phyloP scores from a whole-genome alignment of 2,329 filamentous ascomycete species.

The Colletotrichum tabaci region DNA sequence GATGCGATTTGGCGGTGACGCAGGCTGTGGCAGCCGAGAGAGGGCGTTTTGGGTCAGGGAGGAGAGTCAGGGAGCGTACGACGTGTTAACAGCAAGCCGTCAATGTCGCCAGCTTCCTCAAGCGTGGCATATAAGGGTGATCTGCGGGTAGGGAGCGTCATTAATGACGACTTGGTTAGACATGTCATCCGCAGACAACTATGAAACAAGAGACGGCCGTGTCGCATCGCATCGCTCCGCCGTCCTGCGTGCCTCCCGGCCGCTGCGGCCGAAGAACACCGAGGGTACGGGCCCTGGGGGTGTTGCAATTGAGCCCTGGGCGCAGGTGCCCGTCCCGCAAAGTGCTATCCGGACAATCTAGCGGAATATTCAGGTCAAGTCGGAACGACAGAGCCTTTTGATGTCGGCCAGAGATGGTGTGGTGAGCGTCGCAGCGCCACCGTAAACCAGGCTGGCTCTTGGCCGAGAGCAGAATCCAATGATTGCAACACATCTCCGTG shows the following conservation, averaged over 20 bases:
- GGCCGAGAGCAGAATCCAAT: not conserved
- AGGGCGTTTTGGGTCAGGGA: not conserved
- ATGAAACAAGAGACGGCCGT: slow-evolving; percentile 40
- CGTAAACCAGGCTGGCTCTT: slow-evolving; percentile 3
- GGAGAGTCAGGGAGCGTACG: not conserved
- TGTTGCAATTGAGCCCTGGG: slow-evolving; percentile 21
- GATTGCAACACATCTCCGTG: not conserved
- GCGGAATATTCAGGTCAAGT: not conserved
- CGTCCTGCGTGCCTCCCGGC: slow-evolving; percentile 23
- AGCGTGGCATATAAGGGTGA: slow-evolving; percentile 14
- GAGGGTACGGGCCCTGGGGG: slow-evolving; percentile 31
- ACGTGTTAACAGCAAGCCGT: not conserved
- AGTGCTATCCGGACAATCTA: not conserved
- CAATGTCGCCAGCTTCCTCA: not conserved
- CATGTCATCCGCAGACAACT: slow-evolving; percentile 26
- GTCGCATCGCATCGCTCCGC: slow-evolving; percentile 35
- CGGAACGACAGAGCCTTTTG: not conserved
- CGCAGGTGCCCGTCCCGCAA: not conserved
- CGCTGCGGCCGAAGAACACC: slow-evolving; percentile 32
- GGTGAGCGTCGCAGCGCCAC: not conserved
- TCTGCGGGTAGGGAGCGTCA: slow-evolving; percentile 26
- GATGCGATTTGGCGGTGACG: slow-evolving; percentile 12
- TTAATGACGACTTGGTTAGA: slow-evolving; percentile 6
- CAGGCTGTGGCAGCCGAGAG: slow-evolving; percentile 13
- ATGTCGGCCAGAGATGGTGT: not conserved